Conservation (phyloP, 2,329 filamentous ascomycete genomes). For the Fusarium sp. region DNA sequence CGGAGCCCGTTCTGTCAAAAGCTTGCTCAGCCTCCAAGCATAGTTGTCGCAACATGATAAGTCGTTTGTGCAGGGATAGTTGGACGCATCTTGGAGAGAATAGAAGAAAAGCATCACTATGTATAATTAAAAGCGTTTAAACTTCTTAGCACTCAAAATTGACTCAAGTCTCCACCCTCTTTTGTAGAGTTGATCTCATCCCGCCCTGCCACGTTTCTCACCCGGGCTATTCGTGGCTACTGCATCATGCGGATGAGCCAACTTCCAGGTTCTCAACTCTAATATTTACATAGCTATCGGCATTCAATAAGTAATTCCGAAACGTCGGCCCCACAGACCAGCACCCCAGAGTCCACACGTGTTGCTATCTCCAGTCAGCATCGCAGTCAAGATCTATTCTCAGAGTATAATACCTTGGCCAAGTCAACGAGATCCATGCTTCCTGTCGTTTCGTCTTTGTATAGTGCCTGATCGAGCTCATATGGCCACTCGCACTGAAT, state of each 20-base stretch:
- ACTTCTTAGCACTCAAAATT: neutral
- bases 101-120: neutral
- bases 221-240: too few relatives aligned
- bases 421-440: slow-evolving; percentile 3
- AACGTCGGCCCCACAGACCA: slow-evolving; percentile 24
- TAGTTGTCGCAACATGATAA: neutral
- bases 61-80: neutral
- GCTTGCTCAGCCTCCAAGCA: neutral
- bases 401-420: neutral
- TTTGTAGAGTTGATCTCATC: neutral
- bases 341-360: slow-evolving; percentile 12
- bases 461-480: neutral
- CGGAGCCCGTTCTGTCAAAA: neutral
- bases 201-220: neutral
- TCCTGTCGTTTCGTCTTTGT: neutral
- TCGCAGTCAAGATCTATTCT: fast-evolving
- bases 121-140: neutral
- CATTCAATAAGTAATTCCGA: neutral
- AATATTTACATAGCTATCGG: neutral
- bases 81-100: neutral
- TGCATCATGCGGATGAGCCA: neutral
- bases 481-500: slow-evolving; percentile 24
- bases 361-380: neutral
- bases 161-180: neutral
- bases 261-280: neutral